Evolutionary conservation across 2,329 filamentous ascomycete genomes (phyloP), one percentile per base, ranked within the genome.

Genomic region (Hymenoscyphus fraxineus): DNA sequence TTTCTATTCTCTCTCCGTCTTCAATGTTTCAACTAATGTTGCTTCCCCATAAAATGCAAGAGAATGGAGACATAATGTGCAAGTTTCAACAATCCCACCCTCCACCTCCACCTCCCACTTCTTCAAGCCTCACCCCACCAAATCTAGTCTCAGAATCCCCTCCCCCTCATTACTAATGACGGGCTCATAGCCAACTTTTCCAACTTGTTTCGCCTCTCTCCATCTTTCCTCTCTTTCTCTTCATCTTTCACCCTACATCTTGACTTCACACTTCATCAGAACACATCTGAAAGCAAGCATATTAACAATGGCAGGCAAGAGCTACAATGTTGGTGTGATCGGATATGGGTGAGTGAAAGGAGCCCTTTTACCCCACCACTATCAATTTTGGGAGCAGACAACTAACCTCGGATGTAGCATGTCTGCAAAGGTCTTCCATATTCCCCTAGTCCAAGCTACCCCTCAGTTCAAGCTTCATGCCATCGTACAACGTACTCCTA

Each of bases 361-460:
- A 27, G 1, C 19, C 47, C 22, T 22, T n/a, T 27, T 27, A 54
- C 47, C 19, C 47, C 47, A 22, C 47, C 9, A 54, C 22, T 10
- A 51, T 19, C 19, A 54, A 27, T 10, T 41, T 35, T 10, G 35
- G 6, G 35, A 35, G 9, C 35, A 19, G 41, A 55, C 15, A 40
- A 47, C 67, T 70, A 60, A 70, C 59, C 51, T 9, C n/a, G 5
- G 47, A 16, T 15, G 16, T 58, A 76, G 85, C 70, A 76, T 86
- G 73, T 84, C 82, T 63, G 91, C 91, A 77, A 93, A 93, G 75
- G 82, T 90, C 78, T 95, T 94, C 78, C 91, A 95, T 77, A 92
- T 94, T 73, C 91, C 91, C 67, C 90, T 93, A 78, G 83, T 95
- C 77, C 79, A 80, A 61, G 82, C 83, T 38, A 85, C 88, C 0